Evolutionary conservation across 2,329 filamentous ascomycete genomes (phyloP).

Genomic region (Sphaerulina populicola): DNA sequence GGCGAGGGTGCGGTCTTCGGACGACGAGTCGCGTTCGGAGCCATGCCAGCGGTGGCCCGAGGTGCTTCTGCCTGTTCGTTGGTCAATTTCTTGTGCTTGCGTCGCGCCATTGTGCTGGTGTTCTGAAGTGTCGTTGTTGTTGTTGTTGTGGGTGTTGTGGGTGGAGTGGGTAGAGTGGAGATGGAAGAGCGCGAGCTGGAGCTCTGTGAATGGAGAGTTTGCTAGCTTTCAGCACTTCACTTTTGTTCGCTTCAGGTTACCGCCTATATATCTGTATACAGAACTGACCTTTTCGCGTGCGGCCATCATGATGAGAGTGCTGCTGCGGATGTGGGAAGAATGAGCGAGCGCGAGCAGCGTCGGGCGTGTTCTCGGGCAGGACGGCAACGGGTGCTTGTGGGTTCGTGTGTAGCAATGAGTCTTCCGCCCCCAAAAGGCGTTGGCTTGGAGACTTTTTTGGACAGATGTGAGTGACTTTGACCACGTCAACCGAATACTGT

Average conservation of each 20-base stretch:
- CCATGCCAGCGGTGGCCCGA: slow-evolving; percentile 5
- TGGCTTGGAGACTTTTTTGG: neutral
- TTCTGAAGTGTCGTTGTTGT: neutral
- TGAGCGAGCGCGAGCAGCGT: neutral
- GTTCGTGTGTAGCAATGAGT: slow-evolving; percentile 5
- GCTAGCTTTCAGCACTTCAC: neutral
- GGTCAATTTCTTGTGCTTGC: slow-evolving; percentile 4
- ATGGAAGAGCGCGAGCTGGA: neutral
- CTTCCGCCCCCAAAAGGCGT: neutral
- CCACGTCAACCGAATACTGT: neutral
- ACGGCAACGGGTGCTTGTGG: neutral
- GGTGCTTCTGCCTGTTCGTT: slow-evolving; percentile 15
- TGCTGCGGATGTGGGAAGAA: neutral
- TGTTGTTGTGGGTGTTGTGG: neutral
- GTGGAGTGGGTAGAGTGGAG: neutral
- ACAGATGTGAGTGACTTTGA: neutral
- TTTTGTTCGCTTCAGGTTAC: no score
- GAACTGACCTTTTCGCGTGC: slow-evolving; percentile 19
- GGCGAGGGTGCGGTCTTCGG: neutral
- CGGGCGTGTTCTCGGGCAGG: neutral
- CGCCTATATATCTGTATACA: neutral
- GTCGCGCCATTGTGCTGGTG: neutral
- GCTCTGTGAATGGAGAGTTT: neutral
- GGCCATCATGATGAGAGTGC: slow-evolving; percentile 10
- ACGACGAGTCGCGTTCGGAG: slow-evolving; percentile 1